Evolutionary conservation across 352 stramenopile genomes (phyloP), one percentile per base, ranked within the genome.

Genomic region (Phytophthora sansomeana): DNA sequence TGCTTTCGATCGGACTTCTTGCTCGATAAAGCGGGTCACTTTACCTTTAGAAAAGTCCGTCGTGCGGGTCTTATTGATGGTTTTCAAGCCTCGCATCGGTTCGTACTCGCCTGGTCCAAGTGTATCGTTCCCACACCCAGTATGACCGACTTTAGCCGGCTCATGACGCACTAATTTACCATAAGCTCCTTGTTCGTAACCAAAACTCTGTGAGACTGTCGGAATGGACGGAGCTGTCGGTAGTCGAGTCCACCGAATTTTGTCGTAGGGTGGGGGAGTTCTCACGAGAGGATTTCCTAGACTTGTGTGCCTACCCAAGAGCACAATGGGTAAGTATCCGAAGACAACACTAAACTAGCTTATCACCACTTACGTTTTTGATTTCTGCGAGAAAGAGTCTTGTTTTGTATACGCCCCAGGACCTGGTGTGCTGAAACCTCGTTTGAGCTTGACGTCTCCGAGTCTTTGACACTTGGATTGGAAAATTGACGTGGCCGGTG

Each of bases 31-130:
- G 13, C 84, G 75, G 0, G 76, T 85, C 21, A 87, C 73, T 68
- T 86, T 89, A n/a, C 75, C 83, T 61, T 87, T 89, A 0, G 83
- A 89, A 46, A 94, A 94, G 29, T 92, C 85, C 0, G 84, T 83
- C n/a, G 79, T 69, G 2, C 83, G 77, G 0, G 66, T 75, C 50
- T 90, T 91, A 58, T 84, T 74, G 46, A 94, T 77, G 19, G 63
- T 90, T 50, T 92, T 89, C 26, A 94, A 59, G 1, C 81, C 84
- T 36, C 63, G 65, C 60, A 94, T 74, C 0, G 86, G 81, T 13
- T 94, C 83, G 51, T 94, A 94, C 19, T 92, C 84, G 5, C 86
- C 84, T 5, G 86, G 86, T 6, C 86, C 83, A 9, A 81, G 74
- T 0, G 83, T 90, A 36, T 94, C 85, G 10, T 80, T 69, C 4